These are phyloP conservation scores for Allium fistulosum DNA, from an alignment of 106 monocot genomes.

Conservation along the genomic window DNA sequence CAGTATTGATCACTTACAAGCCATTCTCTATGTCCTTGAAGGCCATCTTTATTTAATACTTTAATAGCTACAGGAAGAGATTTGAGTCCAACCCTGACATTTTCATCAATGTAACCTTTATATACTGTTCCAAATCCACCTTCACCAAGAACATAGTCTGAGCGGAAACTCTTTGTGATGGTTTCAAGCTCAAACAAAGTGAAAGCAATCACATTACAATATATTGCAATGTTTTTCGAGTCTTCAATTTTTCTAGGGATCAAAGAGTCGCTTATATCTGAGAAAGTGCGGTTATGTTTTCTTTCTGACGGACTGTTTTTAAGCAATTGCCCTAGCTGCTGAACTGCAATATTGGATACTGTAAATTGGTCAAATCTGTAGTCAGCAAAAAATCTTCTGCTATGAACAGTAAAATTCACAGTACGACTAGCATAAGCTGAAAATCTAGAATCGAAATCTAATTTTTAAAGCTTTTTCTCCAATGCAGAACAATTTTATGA, in stretches of 20 bases:
- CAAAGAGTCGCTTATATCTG: slow-evolving; percentile 59
- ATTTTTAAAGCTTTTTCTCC: too few relatives aligned
- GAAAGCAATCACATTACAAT: slow-evolving; percentile 82
- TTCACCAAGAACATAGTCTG: slow-evolving; percentile 92
- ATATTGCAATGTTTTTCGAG: slow-evolving; percentile 76
- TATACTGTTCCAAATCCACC: slow-evolving; percentile 95
- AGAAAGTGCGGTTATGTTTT: slow-evolving; percentile 63
- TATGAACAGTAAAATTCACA: too few relatives aligned
- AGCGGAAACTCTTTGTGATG: slow-evolving; percentile 86
- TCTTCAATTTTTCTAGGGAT: slow-evolving; percentile 62
- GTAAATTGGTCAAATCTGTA: too few relatives aligned
- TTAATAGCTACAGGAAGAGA: slow-evolving; percentile 81
- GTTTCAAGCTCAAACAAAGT: slow-evolving; percentile 93
- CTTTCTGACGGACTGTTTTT: slow-evolving; percentile 27
- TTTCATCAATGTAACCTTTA: slow-evolving; percentile 94
- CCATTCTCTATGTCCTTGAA: slow-evolving; percentile 72
- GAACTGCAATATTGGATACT: slow-evolving; percentile 32
- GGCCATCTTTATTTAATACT: slow-evolving; percentile 65
- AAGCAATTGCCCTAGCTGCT: slow-evolving; percentile 46
- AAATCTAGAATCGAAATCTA: too few relatives aligned
- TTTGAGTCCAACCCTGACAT: slow-evolving; percentile 84
- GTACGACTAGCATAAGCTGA: too few relatives aligned
- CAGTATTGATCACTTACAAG: slow-evolving; percentile 33
- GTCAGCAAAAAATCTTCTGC: too few relatives aligned
- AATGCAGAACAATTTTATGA: too few relatives aligned